Base-by-base conservation (phyloP, 306 rosid species). In the Lathyrus sativus region DNA sequence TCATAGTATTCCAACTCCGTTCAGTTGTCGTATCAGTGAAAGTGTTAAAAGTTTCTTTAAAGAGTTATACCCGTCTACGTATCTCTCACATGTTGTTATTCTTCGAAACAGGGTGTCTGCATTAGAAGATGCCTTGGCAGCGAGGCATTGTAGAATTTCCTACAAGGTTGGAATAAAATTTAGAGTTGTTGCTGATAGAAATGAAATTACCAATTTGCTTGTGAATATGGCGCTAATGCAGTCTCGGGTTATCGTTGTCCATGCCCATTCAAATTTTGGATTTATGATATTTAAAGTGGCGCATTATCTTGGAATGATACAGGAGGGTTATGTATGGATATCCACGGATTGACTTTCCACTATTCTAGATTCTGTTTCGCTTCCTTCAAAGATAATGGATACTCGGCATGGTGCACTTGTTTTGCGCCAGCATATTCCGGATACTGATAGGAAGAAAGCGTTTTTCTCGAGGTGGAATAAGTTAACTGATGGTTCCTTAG, bases 331-430 rank as follows among this genome's bases (percentile, higher is more conserved):
- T 77, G 99, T 84, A 17, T 93, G 99, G 99, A 90, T 93, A 72
- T 89, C 95, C 39, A 88, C 97, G 0, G 97, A 93, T 41, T 93
- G 97, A 96, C 96, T 93, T 48, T 84, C 97, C 0, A 74, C 88
- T 71, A 79, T 85, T 59, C 44, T 93, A 67, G 99, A 93, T 76
- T 85, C 95, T 58, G 12, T 60, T 12, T 59, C 86, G 70, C 88
- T 78, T 17, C 78, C 84, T 74, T 49, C 64, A 1, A 86, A 79
- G n/a, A 79, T 42, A 45, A 82, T 80, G 85, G 82, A 84, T 46
- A 59, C 71, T 29, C 69, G 88, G 69, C 96, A 93, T 67, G 99
- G 99, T 60, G 84, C 83, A 37, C 73, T 93, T 82, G 88, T 66
- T 76, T 72, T 93, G 85, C 97, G 99, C 64, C 85, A 79, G 57